Percentiles rank a stretch among this genome's conserved stretches.
Conservation (phyloP, 2,329 filamentous ascomycete genomes). For the Ophiostoma perfectum region DNA sequence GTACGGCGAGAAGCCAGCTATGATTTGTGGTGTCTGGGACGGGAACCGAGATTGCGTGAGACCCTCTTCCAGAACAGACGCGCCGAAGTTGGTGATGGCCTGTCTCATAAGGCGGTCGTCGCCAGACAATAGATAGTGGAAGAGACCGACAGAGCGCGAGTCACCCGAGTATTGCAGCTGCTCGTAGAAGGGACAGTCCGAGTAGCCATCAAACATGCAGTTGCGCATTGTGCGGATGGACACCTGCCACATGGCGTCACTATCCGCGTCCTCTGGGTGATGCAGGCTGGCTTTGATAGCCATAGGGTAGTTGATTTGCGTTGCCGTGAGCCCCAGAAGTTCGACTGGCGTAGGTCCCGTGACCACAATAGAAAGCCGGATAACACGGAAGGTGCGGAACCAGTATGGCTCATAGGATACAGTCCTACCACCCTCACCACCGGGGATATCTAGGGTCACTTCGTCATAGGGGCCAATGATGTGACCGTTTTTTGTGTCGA, state of each 20-base stretch:
- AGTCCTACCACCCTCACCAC: background rate
- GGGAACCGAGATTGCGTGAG: slow-evolving; percentile 36
- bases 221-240: slow-evolving; percentile 33
- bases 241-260: slow-evolving; percentile 28
- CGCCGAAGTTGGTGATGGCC: slow-evolving; percentile 31
- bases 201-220: slow-evolving; percentile 36
- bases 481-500: slow-evolving; percentile 30
- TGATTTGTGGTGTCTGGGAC: slow-evolving; percentile 35
- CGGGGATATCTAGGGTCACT: slow-evolving; percentile 29
- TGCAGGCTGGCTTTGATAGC: slow-evolving; percentile 30
- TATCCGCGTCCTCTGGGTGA: slow-evolving; percentile 23
- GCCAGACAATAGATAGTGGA: slow-evolving; percentile 32
- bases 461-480: slow-evolving; percentile 37
- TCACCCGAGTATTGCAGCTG: slow-evolving; percentile 34
- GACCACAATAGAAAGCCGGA: slow-evolving; percentile 32
- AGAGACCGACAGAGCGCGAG: slow-evolving; percentile 30
- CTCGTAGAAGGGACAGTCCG: slow-evolving; percentile 36
- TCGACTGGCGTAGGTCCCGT: slow-evolving; percentile 22
- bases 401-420: slow-evolving; percentile 37
- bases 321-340: slow-evolving; percentile 30
- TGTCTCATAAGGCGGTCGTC: slow-evolving; percentile 34
- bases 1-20: slow-evolving; percentile 37
- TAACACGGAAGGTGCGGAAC: slow-evolving; percentile 38
- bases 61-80: slow-evolving; percentile 31
- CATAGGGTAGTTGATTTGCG: slow-evolving; percentile 37